Base-by-base conservation (phyloP, 2,329 filamentous ascomycete genomes). In the Dactylellina drechsleri region DNA sequence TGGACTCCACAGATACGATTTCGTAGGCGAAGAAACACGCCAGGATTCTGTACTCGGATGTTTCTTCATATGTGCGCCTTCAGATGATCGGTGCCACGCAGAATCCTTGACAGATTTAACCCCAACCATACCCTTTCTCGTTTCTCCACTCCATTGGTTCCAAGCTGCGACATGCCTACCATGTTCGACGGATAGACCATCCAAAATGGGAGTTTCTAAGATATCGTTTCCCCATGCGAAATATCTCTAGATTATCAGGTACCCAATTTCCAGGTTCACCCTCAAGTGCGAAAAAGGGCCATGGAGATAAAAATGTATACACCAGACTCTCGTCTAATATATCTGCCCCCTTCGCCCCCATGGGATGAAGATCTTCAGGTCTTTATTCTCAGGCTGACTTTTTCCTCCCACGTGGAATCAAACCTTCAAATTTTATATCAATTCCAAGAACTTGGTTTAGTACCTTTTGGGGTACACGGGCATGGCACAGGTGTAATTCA, bases 151-250 rank as follows among this genome's bases (percentile, higher is more conserved):
- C 70, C 62, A 64, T 57, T 59, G 62, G 54, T 67, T 67, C 61
- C 50, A 58, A 67, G 43, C 70, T 74, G 70, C 70, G 66, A 70
- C 66, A 70, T 70, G 66, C 66, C 61, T 70, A 45, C 54, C 66
- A 70, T 65, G 54, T 67, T 54, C 52, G 65, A 64, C 70, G 62
- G 70, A 64, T 74, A 74, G 70, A 74, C 62, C 70, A 74, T 49
- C 70, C 70, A 53, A 53, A 67, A 67, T 43, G 23, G 64, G 64
- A 67, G 7, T 13, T 58, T 40, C 68, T 49, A 61, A 59, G 47
- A 50, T 47, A 66, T 50, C 26, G 49, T 66, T 43, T 49, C 36
- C 50, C 68, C 68, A 66, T 40, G 56, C 56, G n/a, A 28, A 47
- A 49, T 49, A 62, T 67, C 65, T 47, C 60, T 43, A 36, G 50